Evolutionary conservation across 257 asterid species (phyloP).

Genomic region (Leptodermis oblonga): DNA sequence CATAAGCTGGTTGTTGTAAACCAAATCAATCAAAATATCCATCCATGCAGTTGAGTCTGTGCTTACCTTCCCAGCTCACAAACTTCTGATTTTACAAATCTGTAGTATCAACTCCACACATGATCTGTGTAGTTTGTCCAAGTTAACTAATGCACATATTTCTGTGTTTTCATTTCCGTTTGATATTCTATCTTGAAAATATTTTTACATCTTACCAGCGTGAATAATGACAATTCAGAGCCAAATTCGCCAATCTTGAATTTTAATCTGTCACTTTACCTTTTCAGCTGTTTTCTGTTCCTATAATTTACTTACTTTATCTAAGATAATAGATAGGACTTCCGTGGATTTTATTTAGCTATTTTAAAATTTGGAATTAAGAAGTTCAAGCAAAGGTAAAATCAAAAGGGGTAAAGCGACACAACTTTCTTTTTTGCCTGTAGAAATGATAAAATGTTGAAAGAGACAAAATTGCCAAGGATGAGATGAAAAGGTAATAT

Average conservation of each 20-base stretch:
- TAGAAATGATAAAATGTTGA: not conserved
- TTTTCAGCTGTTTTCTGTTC: too few relatives aligned
- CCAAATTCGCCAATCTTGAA: too few relatives aligned
- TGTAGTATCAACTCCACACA: not conserved
- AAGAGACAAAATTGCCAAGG: not conserved
- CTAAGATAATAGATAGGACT: too few relatives aligned
- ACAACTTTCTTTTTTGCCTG: not conserved
- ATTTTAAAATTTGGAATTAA: too few relatives aligned
- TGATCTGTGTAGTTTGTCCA: not conserved
- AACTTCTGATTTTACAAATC: not conserved
- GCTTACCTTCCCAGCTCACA: not conserved
- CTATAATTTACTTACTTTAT: too few relatives aligned
- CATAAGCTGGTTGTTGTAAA: not conserved
- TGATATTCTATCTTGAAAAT: too few relatives aligned
- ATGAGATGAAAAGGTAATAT: not conserved
- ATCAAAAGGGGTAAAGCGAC: too few relatives aligned
- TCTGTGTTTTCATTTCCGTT: not conserved
- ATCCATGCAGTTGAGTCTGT: not conserved
- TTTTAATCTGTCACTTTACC: too few relatives aligned
- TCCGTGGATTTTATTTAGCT: too few relatives aligned
- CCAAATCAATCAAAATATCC: conserved; percentile 1
- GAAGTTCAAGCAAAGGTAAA: too few relatives aligned
- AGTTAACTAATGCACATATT: not conserved
- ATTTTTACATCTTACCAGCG: too few relatives aligned
- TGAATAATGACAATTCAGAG: too few relatives aligned